Percentiles rank a stretch among this genome's conserved stretches.
phyloP scores from a whole-genome alignment of 176 grass and related monocot genomes.

The Oryza brachyantha region DNA sequence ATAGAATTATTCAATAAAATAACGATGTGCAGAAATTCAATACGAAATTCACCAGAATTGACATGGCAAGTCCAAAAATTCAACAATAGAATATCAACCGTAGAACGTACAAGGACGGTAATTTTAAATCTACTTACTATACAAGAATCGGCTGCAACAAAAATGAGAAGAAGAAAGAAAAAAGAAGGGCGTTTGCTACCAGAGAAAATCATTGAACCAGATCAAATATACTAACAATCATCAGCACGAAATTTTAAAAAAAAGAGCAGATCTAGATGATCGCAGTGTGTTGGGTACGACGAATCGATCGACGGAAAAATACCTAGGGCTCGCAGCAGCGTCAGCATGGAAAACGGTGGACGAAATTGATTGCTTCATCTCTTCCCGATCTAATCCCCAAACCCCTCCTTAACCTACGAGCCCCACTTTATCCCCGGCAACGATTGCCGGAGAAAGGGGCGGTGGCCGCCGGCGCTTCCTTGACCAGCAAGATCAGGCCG shows the following conservation, averaged over 20 bases:
- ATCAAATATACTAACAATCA: neutral
- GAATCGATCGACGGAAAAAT: constrained; percentile 14
- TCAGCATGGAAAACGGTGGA: constrained; percentile 12
- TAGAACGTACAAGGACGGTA: neutral
- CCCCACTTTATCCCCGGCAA: constrained; percentile 38
- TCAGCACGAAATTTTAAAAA: neutral
- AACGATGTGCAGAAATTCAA: neutral
- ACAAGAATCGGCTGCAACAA: neutral
- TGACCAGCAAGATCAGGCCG: neutral
- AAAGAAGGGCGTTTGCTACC: neutral
- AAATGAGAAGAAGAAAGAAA: neutral
- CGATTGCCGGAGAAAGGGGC: constrained; percentile 8
- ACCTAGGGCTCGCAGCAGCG: constrained; percentile 32
- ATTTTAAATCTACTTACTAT: neutral
- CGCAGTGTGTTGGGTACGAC: neutral
- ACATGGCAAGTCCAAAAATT: neutral
- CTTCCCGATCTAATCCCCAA: constrained; percentile 22
- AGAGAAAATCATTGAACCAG: neutral
- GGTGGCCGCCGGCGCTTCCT: neutral
- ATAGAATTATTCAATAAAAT: neutral
- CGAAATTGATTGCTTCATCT: constrained; percentile 42
- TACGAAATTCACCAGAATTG: neutral
- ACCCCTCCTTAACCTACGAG: constrained; percentile 14
- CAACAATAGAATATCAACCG: neutral
- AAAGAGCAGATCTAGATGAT: neutral